These are phyloP conservation scores for Linum trigynum DNA, from an alignment of 345 rosid species.

Conservation along the genomic window DNA sequence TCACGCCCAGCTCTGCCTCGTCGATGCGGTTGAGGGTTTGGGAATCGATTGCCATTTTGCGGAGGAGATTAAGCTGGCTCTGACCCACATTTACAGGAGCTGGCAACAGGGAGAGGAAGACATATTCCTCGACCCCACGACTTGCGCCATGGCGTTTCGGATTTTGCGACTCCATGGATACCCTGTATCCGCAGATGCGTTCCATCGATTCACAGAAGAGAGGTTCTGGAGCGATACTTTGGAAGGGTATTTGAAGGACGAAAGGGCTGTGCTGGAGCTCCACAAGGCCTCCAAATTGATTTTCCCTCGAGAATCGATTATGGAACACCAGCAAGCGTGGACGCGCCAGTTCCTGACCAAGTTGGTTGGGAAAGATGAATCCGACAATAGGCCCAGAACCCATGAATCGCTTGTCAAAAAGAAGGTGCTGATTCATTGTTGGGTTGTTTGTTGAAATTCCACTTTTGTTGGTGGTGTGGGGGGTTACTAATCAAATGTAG, in stretches of 20 bases:
- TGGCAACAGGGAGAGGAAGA: slow-evolving; percentile 73
- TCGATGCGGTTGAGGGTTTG: too few species aligned
- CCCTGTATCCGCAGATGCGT: slow-evolving; percentile 54
- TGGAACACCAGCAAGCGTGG: slow-evolving; percentile 47
- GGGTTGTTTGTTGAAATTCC: background rate
- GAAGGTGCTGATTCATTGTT: background rate
- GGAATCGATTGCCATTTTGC: slow-evolving; percentile 56
- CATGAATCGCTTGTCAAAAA: too few species aligned
- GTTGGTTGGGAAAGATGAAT: background rate
- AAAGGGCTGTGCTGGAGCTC: slow-evolving; percentile 47
- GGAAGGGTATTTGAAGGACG: slow-evolving; percentile 49
- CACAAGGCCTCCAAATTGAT: slow-evolving; percentile 52
- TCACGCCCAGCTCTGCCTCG: too few species aligned
- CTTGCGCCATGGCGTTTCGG: slow-evolving; percentile 31
- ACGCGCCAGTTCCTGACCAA: slow-evolving; percentile 35
- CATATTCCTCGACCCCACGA: too few species aligned
- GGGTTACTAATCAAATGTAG: too few species aligned
- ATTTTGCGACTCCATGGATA: slow-evolving; percentile 55
- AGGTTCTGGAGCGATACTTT: slow-evolving; percentile 36
- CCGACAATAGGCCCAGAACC: background rate
- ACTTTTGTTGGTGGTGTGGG: background rate
- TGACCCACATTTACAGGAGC: slow-evolving; percentile 65
- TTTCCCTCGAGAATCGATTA: slow-evolving; percentile 39
- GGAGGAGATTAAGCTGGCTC: slow-evolving; percentile 36
- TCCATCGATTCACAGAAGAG: slow-evolving; percentile 40